phyloP scores from a whole-genome alignment of 306 rosid species.

The Heteromeles arbutifolia region DNA sequence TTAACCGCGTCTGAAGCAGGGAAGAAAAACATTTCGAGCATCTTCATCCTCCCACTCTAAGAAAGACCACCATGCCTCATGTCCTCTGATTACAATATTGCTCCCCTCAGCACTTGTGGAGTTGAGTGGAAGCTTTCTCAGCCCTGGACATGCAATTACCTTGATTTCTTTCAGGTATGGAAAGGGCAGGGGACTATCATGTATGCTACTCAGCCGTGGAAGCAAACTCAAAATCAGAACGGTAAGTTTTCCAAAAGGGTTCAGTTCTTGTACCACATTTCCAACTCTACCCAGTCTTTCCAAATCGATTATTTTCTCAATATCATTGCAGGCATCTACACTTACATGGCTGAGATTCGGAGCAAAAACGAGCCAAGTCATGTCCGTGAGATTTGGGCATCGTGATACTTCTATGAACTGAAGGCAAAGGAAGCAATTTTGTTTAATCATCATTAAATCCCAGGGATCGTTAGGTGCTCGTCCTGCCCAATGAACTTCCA shows the following conservation, averaged over 20 bases:
- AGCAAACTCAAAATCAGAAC: not conserved
- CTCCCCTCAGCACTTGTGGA: not conserved
- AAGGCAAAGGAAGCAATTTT: not conserved
- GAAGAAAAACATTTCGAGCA: not conserved
- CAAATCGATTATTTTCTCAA: not conserved
- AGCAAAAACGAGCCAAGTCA: not conserved
- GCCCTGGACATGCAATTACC: not conserved
- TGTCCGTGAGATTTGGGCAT: not conserved
- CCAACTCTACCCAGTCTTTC: not conserved
- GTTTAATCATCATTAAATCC: not conserved
- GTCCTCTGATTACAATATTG: not conserved
- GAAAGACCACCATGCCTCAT: conserved; percentile 1
- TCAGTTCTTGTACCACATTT: not conserved
- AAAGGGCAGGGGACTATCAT: not conserved
- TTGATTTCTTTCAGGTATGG: not conserved
- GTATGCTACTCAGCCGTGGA: not conserved
- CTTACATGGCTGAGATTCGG: not conserved
- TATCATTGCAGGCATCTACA: not conserved
- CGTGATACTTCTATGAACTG: not conserved
- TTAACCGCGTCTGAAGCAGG: not conserved
- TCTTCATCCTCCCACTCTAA: conserved; percentile 6
- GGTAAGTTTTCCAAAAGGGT: not conserved
- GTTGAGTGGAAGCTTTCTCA: conserved; percentile 5
- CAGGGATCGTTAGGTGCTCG: not conserved
- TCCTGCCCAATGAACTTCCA: not conserved